Base-by-base conservation (phyloP, 202 grass and related monocot species). In the Alloteropsis angusta region DNA sequence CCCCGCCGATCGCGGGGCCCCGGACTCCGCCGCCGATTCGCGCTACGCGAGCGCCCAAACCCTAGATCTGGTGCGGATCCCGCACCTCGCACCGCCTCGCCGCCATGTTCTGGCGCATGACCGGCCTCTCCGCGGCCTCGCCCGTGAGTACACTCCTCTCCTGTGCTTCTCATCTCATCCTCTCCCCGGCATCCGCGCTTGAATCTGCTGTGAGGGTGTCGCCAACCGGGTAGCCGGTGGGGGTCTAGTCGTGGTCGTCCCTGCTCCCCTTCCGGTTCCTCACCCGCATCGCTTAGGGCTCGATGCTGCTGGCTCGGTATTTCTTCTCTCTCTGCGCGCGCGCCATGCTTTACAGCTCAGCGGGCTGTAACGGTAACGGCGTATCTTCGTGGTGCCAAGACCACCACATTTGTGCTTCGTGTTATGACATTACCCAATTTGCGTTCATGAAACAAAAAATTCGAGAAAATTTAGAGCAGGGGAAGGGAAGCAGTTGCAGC, bases 81-180 rank as follows among this genome's bases (percentile, higher is more conserved):
- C 62, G 36, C 75, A 16, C 55, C 55, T 26, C 10, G 23, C 41
- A 4, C 65, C 65, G 15, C 67, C 42, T 74, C 82, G 85, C 70
- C 34, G 60, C 60, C 80, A 93, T 97, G 93, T 97, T 97, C 70
- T 97, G 93, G 93, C 93, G 93, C 63, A 97, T 97, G 93, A 97
- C 93, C 58, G 93, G 93, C 47, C 80, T 97, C 57, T 93, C 93
- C 50, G 88, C 93, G 85, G 85, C 93, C 50, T 97, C 93, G 80
- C 93, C 93, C 56, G 93, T 97, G 83, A 88, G 87, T 91, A 34
- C 67, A 49, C 67, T 49, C 66, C n/a, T 26, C 39, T 28, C 43
- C 8, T 5, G 6, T 23, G 55, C 23, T 22, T 26, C 23, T 28
- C 23, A 26, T 28, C 55, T 15, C 55, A 28, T 0, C 23, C 25